These are phyloP conservation scores for Karstenula rhodostoma DNA, from an alignment of 2,329 filamentous ascomycete species.

Conservation along the genomic window DNA sequence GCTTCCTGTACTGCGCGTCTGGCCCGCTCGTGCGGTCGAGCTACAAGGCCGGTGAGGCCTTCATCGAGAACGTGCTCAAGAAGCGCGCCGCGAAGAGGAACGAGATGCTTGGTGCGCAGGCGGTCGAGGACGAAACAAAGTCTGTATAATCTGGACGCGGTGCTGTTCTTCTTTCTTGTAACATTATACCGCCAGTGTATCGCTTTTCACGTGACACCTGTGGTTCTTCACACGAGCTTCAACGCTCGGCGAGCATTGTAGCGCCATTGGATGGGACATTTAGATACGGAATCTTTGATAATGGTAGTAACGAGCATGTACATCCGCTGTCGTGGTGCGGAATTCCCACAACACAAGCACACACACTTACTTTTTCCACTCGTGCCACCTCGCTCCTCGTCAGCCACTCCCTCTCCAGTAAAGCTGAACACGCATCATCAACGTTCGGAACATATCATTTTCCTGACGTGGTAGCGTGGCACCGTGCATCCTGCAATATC, in stretches of 20 bases:
- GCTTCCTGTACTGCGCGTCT: slow-evolving; percentile 95
- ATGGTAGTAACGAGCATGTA: slow-evolving; percentile 2
- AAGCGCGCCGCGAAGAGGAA: slow-evolving; percentile 66
- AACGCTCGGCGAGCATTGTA: slow-evolving; percentile 11
- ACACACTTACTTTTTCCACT: too few species aligned
- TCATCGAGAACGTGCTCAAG: slow-evolving; percentile 97
- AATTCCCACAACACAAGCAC: too few species aligned
- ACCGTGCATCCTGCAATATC: slow-evolving; percentile 58
- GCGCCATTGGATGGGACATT: not conserved
- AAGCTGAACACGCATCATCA: too few species aligned
- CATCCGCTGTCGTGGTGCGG: not conserved
- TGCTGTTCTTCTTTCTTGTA: slow-evolving; percentile 11
- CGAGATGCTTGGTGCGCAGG: slow-evolving; percentile 25
- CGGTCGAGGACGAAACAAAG: slow-evolving; percentile 18
- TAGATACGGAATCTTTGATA: not conserved
- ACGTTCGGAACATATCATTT: too few species aligned
- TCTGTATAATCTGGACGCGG: not conserved
- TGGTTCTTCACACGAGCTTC: slow-evolving; percentile 10
- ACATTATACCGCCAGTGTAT: not conserved
- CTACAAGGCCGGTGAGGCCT: slow-evolving; percentile 97
- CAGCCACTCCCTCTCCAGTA: too few species aligned
- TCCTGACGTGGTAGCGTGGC: slow-evolving; percentile 24
- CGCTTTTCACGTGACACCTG: not conserved
- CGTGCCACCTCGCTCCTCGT: too few species aligned
- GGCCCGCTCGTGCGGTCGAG: slow-evolving; percentile 92